A percentile compares a stretch with the other conserved stretches of the same genome.
These are phyloP conservation scores for Pseudozyma pruni DNA, from an alignment of 1,284 basidiomycete species.

Conservation along the genomic window DNA sequence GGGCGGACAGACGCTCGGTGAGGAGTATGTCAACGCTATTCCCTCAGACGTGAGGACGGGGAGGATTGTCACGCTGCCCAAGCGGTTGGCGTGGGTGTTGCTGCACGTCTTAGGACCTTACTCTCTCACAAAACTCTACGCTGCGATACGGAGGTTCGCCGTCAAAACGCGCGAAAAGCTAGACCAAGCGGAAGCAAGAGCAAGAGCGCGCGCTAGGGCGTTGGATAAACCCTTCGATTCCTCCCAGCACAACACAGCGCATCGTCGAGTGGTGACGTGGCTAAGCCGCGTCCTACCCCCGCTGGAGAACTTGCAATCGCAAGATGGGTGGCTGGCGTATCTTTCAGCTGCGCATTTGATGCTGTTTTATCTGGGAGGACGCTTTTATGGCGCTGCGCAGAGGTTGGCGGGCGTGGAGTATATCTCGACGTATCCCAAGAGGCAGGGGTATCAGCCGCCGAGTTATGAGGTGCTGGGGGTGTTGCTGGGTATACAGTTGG, in stretches of 20 bases:
- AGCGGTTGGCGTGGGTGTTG: slow-evolving; percentile 59
- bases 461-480: slow-evolving; percentile 68
- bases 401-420: slow-evolving; percentile 65
- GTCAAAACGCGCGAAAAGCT: slow-evolving; percentile 10
- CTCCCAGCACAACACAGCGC: neutral
- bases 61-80: slow-evolving; percentile 50
- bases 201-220: slow-evolving; percentile 19
- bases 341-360: slow-evolving; percentile 67
- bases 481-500: slow-evolving; percentile 65
- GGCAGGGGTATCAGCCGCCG: slow-evolving; percentile 55
- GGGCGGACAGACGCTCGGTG: slow-evolving; percentile 69
- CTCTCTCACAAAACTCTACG: slow-evolving; percentile 58
- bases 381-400: slow-evolving; percentile 68
- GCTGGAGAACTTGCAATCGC: slow-evolving; percentile 62
- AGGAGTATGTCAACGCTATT: slow-evolving; percentile 69
- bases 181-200: slow-evolving; percentile 18
- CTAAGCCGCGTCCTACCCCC: slow-evolving; percentile 53
- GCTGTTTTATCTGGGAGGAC: slow-evolving; percentile 69
- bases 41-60: slow-evolving; percentile 59
- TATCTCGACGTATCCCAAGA: slow-evolving; percentile 48
- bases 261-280: slow-evolving; percentile 18
- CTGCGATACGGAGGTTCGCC: slow-evolving; percentile 41
- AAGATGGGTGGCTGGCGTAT: slow-evolving; percentile 61
- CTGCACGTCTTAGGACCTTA: slow-evolving; percentile 66
- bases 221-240: slow-evolving; percentile 12